Conservation (phyloP, 768 basidiomycete genomes). For the Gymnopilus junonius region DNA sequence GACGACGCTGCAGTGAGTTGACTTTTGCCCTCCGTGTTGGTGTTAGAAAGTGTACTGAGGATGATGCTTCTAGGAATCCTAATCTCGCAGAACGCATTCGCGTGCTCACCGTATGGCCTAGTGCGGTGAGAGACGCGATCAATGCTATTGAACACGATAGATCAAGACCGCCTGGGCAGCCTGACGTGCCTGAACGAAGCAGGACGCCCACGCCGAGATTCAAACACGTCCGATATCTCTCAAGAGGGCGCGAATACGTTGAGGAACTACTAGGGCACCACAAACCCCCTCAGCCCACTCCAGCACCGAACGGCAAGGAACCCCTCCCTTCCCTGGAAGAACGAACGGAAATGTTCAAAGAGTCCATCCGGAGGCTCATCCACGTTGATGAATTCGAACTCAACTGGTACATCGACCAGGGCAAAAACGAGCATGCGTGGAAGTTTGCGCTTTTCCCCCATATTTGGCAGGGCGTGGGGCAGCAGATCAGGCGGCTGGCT, state of each 20-base stretch:
- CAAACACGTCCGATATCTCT: slow-evolving; percentile 12
- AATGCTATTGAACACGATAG: slow-evolving; percentile 12
- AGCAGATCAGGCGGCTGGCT: slow-evolving; percentile 20
- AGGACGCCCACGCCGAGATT: slow-evolving; percentile 3
- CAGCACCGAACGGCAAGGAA: not conserved
- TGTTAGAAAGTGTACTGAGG: not conserved
- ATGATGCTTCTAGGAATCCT: slow-evolving; percentile 9
- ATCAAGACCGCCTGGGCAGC: not conserved
- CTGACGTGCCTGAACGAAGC: not conserved
- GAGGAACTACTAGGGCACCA: slow-evolving; percentile 19
- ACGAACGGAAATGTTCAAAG: slow-evolving; percentile 18
- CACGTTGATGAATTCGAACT: slow-evolving; percentile 25
- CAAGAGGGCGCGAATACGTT: slow-evolving; percentile 19
- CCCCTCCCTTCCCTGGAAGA: slow-evolving; percentile 17
- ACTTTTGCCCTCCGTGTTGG: not conserved
- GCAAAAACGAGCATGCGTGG: slow-evolving; percentile 14
- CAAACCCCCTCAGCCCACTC: slow-evolving; percentile 3
- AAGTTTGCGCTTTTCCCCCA: slow-evolving; percentile 24
- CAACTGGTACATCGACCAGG: slow-evolving; percentile 28
- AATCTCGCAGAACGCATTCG: slow-evolving; percentile 25
- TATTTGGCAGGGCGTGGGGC: slow-evolving; percentile 22
- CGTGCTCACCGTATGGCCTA: slow-evolving; percentile 30
- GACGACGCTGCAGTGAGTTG: slow-evolving; percentile 26
- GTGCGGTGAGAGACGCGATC: slow-evolving; percentile 28
- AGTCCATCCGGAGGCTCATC: slow-evolving; percentile 15